Conservation (phyloP, 139 green algal species). For the Coelastrella sp. region DNA sequence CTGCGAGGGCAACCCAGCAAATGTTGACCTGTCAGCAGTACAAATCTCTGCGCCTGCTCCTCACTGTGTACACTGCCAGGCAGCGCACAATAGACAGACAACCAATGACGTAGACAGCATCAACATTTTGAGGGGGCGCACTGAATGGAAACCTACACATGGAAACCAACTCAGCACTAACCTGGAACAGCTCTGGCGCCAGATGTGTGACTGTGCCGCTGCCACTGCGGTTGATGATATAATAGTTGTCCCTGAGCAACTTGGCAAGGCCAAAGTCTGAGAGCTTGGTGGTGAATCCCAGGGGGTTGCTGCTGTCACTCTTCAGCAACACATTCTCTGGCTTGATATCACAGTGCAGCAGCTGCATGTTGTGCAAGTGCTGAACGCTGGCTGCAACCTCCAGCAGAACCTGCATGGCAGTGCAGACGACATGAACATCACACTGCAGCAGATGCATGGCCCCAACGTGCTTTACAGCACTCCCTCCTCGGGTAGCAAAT, state of each 20-base stretch:
- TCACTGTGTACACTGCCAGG: neutral
- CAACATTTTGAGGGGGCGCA: neutral
- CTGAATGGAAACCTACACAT: neutral
- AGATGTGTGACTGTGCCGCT: conserved; percentile 72
- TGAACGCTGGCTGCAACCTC: conserved; percentile 72
- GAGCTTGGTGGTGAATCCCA: conserved; percentile 55
- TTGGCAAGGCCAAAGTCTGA: conserved; percentile 74
- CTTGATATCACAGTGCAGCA: conserved; percentile 80
- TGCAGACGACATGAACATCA: neutral
- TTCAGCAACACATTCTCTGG: conserved; percentile 69
- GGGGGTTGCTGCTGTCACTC: conserved; percentile 39
- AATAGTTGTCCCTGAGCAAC: conserved; percentile 74
- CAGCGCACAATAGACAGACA: no score
- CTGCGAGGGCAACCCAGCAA: neutral
- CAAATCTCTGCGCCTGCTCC: neutral
- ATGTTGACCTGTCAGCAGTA: neutral
- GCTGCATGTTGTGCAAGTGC: conserved; percentile 71
- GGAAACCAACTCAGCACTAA: neutral
- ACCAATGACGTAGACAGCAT: no score
- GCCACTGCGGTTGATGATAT: conserved; percentile 72
- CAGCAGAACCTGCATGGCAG: conserved; percentile 62
- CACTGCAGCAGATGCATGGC: neutral
- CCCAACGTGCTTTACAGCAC: neutral
- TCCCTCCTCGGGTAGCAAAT: neutral
- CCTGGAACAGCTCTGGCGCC: conserved; percentile 73